phyloP scores from a whole-genome alignment of 495 filamentous ascomycete genomes.

The Cairneyella variabilis region DNA sequence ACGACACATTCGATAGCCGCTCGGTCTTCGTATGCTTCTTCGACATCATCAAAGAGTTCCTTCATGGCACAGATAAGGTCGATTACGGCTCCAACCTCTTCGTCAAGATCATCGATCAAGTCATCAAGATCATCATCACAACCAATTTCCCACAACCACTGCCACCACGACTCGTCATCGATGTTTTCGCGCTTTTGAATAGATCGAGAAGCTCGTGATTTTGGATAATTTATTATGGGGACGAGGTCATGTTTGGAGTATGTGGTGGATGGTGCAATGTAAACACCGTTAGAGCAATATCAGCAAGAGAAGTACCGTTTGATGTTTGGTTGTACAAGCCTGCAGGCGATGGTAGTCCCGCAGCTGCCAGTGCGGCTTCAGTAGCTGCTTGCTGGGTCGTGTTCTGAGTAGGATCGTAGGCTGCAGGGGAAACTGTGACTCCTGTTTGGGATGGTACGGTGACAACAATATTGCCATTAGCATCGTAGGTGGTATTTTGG shows the following conservation, averaged over 20 bases:
- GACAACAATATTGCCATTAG: neutral
- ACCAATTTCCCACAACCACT: neutral
- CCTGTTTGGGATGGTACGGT: neutral
- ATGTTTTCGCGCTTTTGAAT: neutral
- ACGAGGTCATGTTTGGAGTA: neutral
- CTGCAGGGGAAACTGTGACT: neutral
- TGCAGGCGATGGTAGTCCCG: neutral
- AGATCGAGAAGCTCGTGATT: neutral
- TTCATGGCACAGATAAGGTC: slow-evolving; percentile 2
- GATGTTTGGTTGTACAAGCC: neutral
- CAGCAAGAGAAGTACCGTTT: neutral
- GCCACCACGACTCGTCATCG: neutral
- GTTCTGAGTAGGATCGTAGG: neutral
- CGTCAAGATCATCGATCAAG: neutral
- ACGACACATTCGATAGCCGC: neutral
- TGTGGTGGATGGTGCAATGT: neutral
- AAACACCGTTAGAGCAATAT: neutral
- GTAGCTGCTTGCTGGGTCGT: neutral
- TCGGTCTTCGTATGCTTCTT: neutral
- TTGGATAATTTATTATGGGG: neutral
- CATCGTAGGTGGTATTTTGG: neutral
- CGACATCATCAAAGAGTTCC: neutral
- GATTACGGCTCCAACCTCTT: neutral
- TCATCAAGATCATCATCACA: neutral
- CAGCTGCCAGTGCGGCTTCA: neutral